Conservation (phyloP, 2,329 filamentous ascomycete species). For the Bipolaris gigantea region DNA sequence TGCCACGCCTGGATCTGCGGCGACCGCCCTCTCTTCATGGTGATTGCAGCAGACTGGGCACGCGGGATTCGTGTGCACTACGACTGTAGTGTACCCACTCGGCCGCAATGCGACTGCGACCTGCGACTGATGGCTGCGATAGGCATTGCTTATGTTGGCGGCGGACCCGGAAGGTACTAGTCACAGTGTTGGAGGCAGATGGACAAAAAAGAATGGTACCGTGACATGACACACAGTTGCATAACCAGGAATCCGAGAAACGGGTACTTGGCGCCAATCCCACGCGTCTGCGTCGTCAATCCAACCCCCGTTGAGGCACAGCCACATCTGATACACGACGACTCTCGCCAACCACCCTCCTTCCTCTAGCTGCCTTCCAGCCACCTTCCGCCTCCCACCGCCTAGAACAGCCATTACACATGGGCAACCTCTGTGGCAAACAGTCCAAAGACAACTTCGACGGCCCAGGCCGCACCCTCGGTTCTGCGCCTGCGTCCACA, state of each 20-base stretch:
- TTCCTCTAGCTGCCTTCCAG: not conserved
- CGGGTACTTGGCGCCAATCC: constrained; percentile 28
- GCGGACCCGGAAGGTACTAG: not conserved
- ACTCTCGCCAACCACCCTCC: not conserved
- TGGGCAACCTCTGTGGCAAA: constrained; percentile 89
- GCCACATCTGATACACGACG: constrained; percentile 11
- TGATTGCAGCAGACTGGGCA: not conserved
- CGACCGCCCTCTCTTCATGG: constrained; percentile 2
- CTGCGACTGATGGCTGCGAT: constrained; percentile 5
- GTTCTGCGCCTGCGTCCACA: constrained; percentile 56
- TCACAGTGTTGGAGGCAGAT: not conserved
- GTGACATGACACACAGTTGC: not conserved
- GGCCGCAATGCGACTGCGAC: not conserved
- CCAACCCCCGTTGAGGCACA: constrained; percentile 15
- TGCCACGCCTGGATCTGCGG: not conserved
- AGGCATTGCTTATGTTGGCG: not conserved
- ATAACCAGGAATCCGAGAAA: constrained; percentile 14
- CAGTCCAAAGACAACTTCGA: constrained; percentile 63
- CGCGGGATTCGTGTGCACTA: constrained; percentile 8
- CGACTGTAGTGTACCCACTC: constrained; percentile 9
- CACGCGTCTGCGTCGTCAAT: constrained; percentile 6
- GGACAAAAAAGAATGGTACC: not conserved
- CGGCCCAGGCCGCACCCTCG: constrained; percentile 72
- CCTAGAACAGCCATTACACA: constrained; percentile 44
- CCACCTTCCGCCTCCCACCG: not conserved